Evolutionary conservation across 2,329 filamentous ascomycete species (phyloP), one percentile per base, ranked within the genome.

Genomic region (Bretziella fagacearum): DNA sequence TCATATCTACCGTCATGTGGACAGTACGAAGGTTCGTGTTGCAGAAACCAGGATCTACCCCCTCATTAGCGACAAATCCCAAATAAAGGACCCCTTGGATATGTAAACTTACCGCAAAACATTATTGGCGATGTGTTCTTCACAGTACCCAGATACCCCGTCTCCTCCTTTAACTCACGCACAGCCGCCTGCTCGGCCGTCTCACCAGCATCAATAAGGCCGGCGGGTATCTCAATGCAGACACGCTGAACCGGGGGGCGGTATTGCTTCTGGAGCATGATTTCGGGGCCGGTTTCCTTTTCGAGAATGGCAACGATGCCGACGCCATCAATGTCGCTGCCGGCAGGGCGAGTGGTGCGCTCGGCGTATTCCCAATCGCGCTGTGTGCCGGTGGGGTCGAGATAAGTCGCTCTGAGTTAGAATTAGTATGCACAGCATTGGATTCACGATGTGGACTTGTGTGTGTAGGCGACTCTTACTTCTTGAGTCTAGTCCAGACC

Each of bases 361-460:
- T 83, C 77, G 13, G 77, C 77, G 1, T 77, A 80, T 57, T 86
- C 81, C 81, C 81, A 85, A 25, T 70, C 74, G 45, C 80, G 69
- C 1, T 64, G 59, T 13, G 64, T 63, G 53, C 74, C 75, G 27
- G 69, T 66, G 17, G 75, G 71, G 56, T 84, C 81, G 47, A 65
- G 64, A 59, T 84, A 86, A 27, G 68, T 71, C 52, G 75, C 70
- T 56, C 74, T 77, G 52, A 49, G 44, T 52, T 42, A 17, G 27
- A 25, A 3, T 30, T 26, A 32, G 20, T 29, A 2, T 18, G n/a
- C n/a, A 35, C 7, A 3, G 3, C 10, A 30, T n/a, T 30, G n/a
- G 27, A 8, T 8, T 7, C 27, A 30, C 8, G n/a, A n/a, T 15
- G 13, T 8, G 32, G 18, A 33, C 2, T 2, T 27, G n/a, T n/a